A percentile compares a stretch with the other conserved stretches of the same genome.
phyloP scores from a whole-genome alignment of 1,284 basidiomycete genomes.

The Naganishia sp. region DNA sequence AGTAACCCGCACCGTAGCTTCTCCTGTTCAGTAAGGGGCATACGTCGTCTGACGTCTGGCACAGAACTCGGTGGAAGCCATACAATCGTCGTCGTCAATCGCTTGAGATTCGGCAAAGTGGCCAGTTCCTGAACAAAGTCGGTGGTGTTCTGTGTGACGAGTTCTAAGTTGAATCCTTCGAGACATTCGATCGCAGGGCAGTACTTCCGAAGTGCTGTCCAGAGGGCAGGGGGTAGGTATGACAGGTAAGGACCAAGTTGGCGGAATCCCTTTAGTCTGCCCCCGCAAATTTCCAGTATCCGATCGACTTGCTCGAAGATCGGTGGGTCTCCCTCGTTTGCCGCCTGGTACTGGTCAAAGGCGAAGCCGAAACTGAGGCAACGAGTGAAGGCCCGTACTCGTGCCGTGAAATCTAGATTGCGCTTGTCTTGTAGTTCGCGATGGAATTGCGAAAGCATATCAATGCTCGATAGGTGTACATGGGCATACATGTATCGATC shows the following conservation, averaged over 20 bases:
- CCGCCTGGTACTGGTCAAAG: neutral
- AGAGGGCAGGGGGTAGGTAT: conserved; percentile 1
- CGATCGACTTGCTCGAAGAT: neutral
- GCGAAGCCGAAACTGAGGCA: conserved; percentile 21
- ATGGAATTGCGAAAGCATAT: neutral
- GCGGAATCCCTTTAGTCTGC: conserved; percentile 6
- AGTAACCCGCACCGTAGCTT: conserved; percentile 5
- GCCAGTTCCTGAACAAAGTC: conserved; percentile 9
- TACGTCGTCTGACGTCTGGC: conserved; percentile 1
- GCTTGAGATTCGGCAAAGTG: neutral
- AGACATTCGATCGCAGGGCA: conserved; percentile 3
- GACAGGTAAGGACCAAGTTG: conserved; percentile 12
- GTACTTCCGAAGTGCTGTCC: conserved; percentile 1
- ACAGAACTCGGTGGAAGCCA: conserved; percentile 21
- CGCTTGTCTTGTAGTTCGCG: neutral
- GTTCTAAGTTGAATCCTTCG: conserved; percentile 16
- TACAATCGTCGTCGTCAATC: conserved; percentile 17
- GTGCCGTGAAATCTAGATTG: neutral
- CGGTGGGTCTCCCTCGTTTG: neutral
- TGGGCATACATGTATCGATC: conserved; percentile 11
- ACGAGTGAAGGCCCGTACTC: conserved; percentile 5
- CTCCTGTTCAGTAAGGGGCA: conserved; percentile 17
- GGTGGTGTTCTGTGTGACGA: neutral
- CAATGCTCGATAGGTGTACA: neutral
- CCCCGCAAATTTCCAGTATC: conserved; percentile 4